Evolutionary conservation across 176 grass and related monocot species (phyloP).

Genomic region (Alopecurus myosuroides): DNA sequence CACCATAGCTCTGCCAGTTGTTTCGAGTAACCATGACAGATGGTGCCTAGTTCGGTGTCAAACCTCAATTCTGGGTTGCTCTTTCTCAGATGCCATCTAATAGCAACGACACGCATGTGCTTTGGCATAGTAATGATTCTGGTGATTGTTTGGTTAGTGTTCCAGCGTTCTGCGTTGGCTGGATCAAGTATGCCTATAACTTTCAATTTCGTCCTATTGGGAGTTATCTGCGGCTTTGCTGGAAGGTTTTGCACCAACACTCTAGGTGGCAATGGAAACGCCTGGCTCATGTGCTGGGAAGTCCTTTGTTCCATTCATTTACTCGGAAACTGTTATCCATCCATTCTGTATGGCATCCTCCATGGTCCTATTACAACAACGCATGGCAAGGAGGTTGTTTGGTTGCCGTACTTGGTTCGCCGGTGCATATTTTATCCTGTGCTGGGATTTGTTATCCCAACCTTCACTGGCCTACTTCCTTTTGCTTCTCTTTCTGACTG

Average conservation of each 20-base stretch:
- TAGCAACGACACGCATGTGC: conserved; percentile 55
- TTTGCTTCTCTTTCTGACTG: conserved; percentile 74
- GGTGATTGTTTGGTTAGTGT: conserved; percentile 59
- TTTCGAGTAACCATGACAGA: neutral
- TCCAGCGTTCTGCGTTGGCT: conserved; percentile 47
- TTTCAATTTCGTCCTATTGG: conserved; percentile 72
- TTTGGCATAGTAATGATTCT: conserved; percentile 90
- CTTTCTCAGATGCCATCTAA: conserved; percentile 65
- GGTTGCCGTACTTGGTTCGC: conserved; percentile 55
- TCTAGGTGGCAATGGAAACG: conserved; percentile 60
- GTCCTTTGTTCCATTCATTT: conserved; percentile 69
- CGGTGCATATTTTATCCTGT: conserved; percentile 62
- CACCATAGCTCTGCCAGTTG: neutral
- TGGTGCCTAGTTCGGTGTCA: conserved; percentile 70
- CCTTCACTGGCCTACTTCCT: conserved; percentile 66
- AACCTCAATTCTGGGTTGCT: conserved; percentile 59
- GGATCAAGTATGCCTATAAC: conserved; percentile 84
- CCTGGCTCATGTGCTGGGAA: conserved; percentile 87
- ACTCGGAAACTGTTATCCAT: conserved; percentile 70
- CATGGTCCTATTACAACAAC: conserved; percentile 57
- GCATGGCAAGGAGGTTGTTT: conserved; percentile 14
- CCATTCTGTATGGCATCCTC: conserved; percentile 49
- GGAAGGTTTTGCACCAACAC: conserved; percentile 80
- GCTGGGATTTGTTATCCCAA: conserved; percentile 60
- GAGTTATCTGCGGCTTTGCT: conserved; percentile 63